Conservation (phyloP, 495 filamentous ascomycete genomes). For the Hypoxylon intermedium region DNA sequence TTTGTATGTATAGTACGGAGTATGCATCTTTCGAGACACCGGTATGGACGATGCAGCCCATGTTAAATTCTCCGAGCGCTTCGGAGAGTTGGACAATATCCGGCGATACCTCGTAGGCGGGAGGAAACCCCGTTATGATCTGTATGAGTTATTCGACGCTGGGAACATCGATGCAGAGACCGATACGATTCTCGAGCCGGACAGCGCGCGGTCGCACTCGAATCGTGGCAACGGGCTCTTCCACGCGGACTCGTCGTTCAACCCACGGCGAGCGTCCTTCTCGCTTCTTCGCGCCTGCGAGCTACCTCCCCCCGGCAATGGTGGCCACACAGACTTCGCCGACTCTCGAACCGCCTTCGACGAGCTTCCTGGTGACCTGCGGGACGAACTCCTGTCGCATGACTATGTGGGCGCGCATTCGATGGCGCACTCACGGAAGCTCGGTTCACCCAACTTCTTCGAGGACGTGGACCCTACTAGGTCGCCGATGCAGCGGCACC, state of each 20-base stretch:
- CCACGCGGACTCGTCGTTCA: constrained; percentile 66
- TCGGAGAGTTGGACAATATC: constrained; percentile 68
- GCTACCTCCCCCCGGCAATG: constrained; percentile 58
- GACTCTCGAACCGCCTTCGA: constrained; percentile 64
- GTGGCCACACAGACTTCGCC: constrained; percentile 66
- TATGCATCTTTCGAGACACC: constrained; percentile 63
- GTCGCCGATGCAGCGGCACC: constrained; percentile 57
- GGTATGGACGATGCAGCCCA: constrained; percentile 60
- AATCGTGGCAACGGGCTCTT: constrained; percentile 64
- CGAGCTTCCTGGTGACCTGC: constrained; percentile 51
- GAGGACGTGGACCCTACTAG: constrained; percentile 52
- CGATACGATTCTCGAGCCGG: constrained; percentile 48
- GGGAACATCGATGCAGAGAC: constrained; percentile 58
- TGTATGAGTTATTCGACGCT: constrained; percentile 65
- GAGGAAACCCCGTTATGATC: constrained; percentile 55
- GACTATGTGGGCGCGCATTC: constrained; percentile 64
- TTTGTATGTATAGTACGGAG: constrained; percentile 56
- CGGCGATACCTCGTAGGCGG: constrained; percentile 56
- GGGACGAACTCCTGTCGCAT: constrained; percentile 47
- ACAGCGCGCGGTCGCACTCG: constrained; percentile 49
- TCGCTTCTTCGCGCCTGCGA: constrained; percentile 60
- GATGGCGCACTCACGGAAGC: constrained; percentile 61
- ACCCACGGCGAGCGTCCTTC: constrained; percentile 64
- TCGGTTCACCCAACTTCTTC: constrained; percentile 60
- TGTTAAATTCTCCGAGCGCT: constrained; percentile 59